These are phyloP conservation scores for Solanum tarijense DNA, from an alignment of 257 asterid genomes.

Conservation along the genomic window DNA sequence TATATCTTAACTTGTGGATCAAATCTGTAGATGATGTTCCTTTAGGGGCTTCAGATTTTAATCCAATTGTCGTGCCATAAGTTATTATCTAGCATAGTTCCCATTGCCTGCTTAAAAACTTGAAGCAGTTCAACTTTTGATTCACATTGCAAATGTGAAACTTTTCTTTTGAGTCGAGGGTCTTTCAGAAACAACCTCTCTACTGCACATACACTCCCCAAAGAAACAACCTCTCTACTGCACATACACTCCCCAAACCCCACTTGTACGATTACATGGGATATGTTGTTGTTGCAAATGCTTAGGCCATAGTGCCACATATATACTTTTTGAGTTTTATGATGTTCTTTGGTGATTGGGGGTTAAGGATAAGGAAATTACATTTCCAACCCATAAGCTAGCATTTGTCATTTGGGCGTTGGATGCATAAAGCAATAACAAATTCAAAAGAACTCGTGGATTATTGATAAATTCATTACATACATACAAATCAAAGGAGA, in stretches of 20 bases:
- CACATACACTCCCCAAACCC: neutral
- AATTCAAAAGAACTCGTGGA: neutral
- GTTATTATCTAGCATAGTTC: neutral
- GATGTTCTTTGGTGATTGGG: neutral
- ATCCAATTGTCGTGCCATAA: neutral
- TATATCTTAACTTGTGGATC: neutral
- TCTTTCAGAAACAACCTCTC: neutral
- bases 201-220: neutral
- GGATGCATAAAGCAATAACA: neutral
- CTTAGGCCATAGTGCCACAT: neutral
- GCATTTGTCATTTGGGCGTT: neutral
- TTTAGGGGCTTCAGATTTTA: neutral
- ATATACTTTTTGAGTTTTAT: neutral
- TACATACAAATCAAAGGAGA: neutral
- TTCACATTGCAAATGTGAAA: neutral
- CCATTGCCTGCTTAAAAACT: neutral
- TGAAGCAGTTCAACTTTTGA: neutral
- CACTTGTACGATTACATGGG: neutral
- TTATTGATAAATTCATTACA: neutral
- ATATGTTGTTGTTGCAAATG: neutral
- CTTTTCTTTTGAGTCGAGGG: neutral
- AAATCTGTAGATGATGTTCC: neutral
- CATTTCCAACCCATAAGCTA: neutral
- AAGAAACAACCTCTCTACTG: neutral
- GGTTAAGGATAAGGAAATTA: neutral